A percentile compares a stretch with the other conserved stretches of the same genome.
Conservation (phyloP, 163 green algal species). For the Coccomyxa subellipsoidea region DNA sequence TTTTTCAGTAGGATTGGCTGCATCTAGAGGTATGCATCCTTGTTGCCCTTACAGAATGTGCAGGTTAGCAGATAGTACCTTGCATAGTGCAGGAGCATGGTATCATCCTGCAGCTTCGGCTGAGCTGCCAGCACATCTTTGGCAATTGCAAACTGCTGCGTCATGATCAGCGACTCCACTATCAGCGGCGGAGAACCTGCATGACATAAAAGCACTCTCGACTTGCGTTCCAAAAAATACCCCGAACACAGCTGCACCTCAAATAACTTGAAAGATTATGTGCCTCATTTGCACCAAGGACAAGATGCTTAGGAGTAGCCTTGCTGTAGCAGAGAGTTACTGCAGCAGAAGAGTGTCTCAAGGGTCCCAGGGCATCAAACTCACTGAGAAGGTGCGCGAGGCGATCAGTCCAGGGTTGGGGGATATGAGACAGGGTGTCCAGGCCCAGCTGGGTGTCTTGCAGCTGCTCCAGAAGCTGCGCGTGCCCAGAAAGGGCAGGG, state of each 20-base stretch:
- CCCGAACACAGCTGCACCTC: background rate
- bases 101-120: background rate
- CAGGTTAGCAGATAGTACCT: too few species aligned
- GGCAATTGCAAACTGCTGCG: background rate
- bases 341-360: too few species aligned
- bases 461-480: background rate
- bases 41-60: background rate
- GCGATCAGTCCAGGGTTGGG: background rate
- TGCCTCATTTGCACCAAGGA: too few species aligned
- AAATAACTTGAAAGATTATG: too few species aligned
- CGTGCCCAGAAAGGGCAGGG: background rate
- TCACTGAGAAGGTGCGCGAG: background rate
- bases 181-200: background rate
- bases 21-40: too few species aligned
- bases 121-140: background rate
- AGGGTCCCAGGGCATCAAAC: background rate
- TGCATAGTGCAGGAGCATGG: slow-evolving; percentile 12
- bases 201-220: background rate
- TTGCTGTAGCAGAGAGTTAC: too few species aligned
- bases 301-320: too few species aligned
- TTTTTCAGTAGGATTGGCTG: too few species aligned
- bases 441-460: background rate
- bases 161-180: slow-evolving; percentile 16
- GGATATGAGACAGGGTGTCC: background rate
- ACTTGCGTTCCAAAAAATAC: background rate